These are phyloP conservation scores for Trichothecium roseum DNA, from an alignment of 2,329 filamentous ascomycete genomes.

Conservation along the genomic window DNA sequence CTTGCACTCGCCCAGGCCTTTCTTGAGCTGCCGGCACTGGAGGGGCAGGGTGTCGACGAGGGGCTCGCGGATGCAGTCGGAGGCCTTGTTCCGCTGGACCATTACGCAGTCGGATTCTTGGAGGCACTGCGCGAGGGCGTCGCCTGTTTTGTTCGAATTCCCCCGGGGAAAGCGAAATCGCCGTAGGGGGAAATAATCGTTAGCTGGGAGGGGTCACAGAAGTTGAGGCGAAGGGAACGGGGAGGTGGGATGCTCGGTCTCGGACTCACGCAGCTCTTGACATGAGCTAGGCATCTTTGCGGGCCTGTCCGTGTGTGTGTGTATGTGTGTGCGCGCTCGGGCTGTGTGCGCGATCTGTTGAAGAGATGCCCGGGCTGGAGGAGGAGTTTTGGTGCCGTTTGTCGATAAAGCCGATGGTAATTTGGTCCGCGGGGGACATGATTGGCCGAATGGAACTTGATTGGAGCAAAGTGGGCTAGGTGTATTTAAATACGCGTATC, in stretches of 20 bases:
- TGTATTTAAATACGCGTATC: too few species aligned
- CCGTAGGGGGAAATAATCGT: too few species aligned
- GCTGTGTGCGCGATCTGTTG: neutral
- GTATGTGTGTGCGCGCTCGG: too few species aligned
- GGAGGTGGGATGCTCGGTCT: neutral
- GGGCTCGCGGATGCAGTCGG: constrained; percentile 79
- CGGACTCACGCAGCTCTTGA: constrained; percentile 85
- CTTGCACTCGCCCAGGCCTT: constrained; percentile 90
- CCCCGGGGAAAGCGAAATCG: too few species aligned
- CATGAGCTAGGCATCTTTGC: constrained; percentile 82
- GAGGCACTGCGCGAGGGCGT: constrained; percentile 86
- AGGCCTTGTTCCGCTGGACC: constrained; percentile 74
- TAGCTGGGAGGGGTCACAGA: too few species aligned
- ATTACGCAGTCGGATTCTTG: constrained; percentile 96
- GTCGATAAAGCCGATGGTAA: too few species aligned
- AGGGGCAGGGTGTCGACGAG: constrained; percentile 73
- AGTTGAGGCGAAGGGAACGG: neutral
- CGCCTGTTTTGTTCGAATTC: constrained; percentile 60
- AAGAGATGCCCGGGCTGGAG: too few species aligned
- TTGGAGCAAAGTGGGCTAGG: too few species aligned
- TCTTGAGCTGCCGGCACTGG: constrained; percentile 86
- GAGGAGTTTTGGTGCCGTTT: too few species aligned
- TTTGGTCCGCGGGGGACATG: too few species aligned
- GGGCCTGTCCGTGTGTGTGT: too few species aligned
- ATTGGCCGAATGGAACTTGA: too few species aligned